Base-by-base conservation (phyloP, 2,329 filamentous ascomycete species). In the Ceratocystis cacaofunesta region DNA sequence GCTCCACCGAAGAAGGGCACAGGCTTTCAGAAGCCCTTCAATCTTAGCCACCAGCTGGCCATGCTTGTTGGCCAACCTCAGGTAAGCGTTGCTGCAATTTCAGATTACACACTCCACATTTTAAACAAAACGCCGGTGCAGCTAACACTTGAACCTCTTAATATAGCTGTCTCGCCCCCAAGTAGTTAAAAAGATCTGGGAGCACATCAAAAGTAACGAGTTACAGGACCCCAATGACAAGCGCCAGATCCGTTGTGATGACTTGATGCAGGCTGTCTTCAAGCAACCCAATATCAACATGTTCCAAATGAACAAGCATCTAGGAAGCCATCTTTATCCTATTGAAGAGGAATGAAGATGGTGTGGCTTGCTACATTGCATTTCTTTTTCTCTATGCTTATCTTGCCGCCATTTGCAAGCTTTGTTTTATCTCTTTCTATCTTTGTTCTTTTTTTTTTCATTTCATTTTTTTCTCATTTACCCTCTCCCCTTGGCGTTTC, bases 271-370 rank as follows among this genome's bases (percentile, higher is more conserved):
- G 68, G 88, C 88, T 5, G 88, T 99, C 6, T 99, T 99, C 78
- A 95, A 95, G 75, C 83, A 88, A 72, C 85, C 91, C 71, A 89
- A 84, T 72, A 88, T 99, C 62, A 90, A 97, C 76, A 99, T 99
- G 94, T 99, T 99, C 76, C 92, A 90, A 70, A 97, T 99, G 92
- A 97, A 96, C 79, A 96, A 96, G 79, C 84, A 96, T 17, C 84
- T 97, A 10, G 90, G 89, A 69, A 86, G 88, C 73, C 92, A 97
- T 72, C 80, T 97, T 48, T 96, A 95, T 73, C 89, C 88, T 1
- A 81, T 89, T 61, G 90, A 92, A 64, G 90, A 94, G 74, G 85
- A 75, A 66, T 73, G 73, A 67, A 8, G 15, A 52, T n/a, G n/a
- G 30, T 2, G 3, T 3, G 52, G 30, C 63, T 65, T 5, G 19